phyloP scores from a whole-genome alignment of 352 stramenopile species.

The Peronospora destructor region DNA sequence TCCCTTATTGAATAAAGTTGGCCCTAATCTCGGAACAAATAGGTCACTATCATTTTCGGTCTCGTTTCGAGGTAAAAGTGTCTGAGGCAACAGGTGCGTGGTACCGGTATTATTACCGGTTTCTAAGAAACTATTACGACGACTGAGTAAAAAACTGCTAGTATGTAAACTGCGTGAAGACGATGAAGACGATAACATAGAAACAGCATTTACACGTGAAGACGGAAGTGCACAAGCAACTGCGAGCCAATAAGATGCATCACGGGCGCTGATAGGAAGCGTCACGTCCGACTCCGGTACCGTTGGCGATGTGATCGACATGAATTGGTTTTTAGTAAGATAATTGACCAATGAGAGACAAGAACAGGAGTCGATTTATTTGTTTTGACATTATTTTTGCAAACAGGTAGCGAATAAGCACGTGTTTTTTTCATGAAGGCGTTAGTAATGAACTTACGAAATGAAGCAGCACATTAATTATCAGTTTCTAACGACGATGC shows the following conservation, averaged over 20 bases:
- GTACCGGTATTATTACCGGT: slow-evolving; percentile 2
- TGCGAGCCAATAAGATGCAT: slow-evolving; percentile 59
- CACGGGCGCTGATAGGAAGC: slow-evolving; percentile 44
- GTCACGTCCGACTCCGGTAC: slow-evolving; percentile 30
- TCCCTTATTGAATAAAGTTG: background rate
- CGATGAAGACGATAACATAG: slow-evolving; percentile 7
- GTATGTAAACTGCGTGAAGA: slow-evolving; percentile 28
- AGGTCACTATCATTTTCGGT: slow-evolving; percentile 23
- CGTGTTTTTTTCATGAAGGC: too few relatives aligned
- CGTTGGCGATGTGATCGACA: background rate
- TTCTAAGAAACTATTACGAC: slow-evolving; percentile 3
- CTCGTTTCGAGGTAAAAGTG: too few relatives aligned
- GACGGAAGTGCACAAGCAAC: slow-evolving; percentile 37
- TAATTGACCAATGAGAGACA: too few relatives aligned
- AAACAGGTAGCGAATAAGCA: too few relatives aligned
- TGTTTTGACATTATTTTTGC: too few relatives aligned
- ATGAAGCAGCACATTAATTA: too few relatives aligned
- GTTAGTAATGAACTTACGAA: too few relatives aligned
- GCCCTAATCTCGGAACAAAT: slow-evolving; percentile 11
- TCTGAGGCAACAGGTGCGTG: slow-evolving; percentile 9
- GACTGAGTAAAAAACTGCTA: slow-evolving; percentile 23
- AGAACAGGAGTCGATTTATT: too few relatives aligned
- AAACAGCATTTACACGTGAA: slow-evolving; percentile 12
- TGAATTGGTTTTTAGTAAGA: too few relatives aligned
- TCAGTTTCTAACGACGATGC: too few relatives aligned